phyloP scores from a whole-genome alignment of 176 grass and related monocot species.

The maize (Zea mays) region Zm-B73-REFERENCE-NAM-5.0 NC_050103.1:45159501-45160000 shows the following conservation, averaged over 20 bases:
- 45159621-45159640: conserved; percentile 89
- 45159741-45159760: conserved; percentile 7
- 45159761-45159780: background rate
- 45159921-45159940: conserved; percentile 6
- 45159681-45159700: conserved; percentile 30
- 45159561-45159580: conserved; percentile 46
- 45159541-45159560: conserved; percentile 28
- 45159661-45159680: conserved; percentile 99
- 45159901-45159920: background rate
- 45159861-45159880: conserved; percentile 4
- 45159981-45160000: conserved; percentile 22
- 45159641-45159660: conserved; percentile 96
- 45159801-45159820: background rate
- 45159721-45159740: conserved; percentile 23
- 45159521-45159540: conserved; percentile 29
- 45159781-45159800: background rate
- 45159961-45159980: conserved; percentile 22
- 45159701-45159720: conserved; percentile 9
- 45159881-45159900: conserved; percentile 14
- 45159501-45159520: conserved; percentile 23
- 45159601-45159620: conserved; percentile 71
- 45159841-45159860: conserved; percentile 5
- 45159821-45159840: background rate
- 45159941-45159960: conserved; percentile 14
- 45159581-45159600: conserved; percentile 64